Evolutionary conservation across 257 asterid species (phyloP).

Genomic region (Solanum paucissectum): DNA sequence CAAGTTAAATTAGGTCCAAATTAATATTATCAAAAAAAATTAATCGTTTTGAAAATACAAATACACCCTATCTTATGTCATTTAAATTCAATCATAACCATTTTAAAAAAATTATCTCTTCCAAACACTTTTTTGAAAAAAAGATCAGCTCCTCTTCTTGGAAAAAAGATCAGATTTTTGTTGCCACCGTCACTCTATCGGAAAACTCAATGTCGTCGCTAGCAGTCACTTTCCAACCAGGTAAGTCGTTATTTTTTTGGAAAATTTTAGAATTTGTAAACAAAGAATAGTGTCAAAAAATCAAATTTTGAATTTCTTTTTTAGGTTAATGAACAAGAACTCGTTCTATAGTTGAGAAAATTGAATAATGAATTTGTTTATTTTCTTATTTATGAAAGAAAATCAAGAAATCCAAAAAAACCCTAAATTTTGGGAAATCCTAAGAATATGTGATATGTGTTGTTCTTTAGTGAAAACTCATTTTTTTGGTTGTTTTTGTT

Average conservation of each 20-base stretch:
- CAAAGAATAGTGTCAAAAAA: neutral
- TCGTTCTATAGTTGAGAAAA: neutral
- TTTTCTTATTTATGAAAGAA: neutral
- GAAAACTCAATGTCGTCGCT: neutral
- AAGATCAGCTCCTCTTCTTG: neutral
- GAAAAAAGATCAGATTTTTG: neutral
- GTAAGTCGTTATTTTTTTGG: neutral
- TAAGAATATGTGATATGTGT: neutral
- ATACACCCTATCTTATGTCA: too few relatives aligned
- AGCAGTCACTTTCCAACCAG: neutral
- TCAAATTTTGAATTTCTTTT: neutral
- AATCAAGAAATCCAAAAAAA: too few relatives aligned
- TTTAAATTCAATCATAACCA: too few relatives aligned
- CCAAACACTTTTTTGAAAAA: too few relatives aligned
- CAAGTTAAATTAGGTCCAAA: too few relatives aligned
- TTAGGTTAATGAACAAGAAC: neutral
- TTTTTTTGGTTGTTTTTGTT: too few relatives aligned
- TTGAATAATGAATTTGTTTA: neutral
- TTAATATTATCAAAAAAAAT: too few relatives aligned
- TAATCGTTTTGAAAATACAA: too few relatives aligned
- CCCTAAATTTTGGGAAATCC: neutral
- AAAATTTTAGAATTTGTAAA: too few relatives aligned
- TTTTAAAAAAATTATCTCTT: too few relatives aligned
- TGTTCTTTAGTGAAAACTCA: neutral
- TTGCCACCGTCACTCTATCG: neutral